Conservation (phyloP, 176 grass and related monocot species). For the Oropetium thomaeum region DNA sequence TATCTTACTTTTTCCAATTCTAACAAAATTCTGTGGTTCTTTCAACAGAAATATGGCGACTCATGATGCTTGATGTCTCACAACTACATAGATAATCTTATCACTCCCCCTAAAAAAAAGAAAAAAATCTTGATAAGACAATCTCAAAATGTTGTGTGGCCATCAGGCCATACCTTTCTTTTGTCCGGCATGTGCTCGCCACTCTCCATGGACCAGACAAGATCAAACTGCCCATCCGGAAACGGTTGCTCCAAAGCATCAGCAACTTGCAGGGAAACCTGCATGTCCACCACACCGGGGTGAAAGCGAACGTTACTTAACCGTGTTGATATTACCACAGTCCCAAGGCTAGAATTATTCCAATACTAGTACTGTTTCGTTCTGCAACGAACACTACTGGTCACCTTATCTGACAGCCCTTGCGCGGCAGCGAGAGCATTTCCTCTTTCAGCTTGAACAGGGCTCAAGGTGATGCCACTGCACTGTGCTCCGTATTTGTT, state of each 20-base stretch:
- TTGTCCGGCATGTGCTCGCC: conserved; percentile 97
- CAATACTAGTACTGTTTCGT: background rate
- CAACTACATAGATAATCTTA: background rate
- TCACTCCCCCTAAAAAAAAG: too few species aligned
- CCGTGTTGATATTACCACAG: background rate
- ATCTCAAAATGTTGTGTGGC: too few species aligned
- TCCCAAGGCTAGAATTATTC: background rate
- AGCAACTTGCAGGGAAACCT: conserved; percentile 92
- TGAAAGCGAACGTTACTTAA: background rate
- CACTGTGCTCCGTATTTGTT: conserved; percentile 79
- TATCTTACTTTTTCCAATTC: background rate
- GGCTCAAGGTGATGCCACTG: conserved; percentile 77
- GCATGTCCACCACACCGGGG: background rate
- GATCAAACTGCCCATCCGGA: conserved; percentile 76
- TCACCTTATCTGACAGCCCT: conserved; percentile 72
- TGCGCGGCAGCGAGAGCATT: conserved; percentile 50
- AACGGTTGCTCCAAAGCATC: conserved; percentile 94
- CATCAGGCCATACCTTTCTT: conserved; percentile 80
- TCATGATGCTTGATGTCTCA: background rate
- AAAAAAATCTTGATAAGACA: too few species aligned
- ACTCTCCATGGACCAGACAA: conserved; percentile 99
- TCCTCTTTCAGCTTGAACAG: conserved; percentile 85
- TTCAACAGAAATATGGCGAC: background rate
- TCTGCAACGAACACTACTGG: background rate
- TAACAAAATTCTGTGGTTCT: background rate